Evolutionary conservation across 495 filamentous ascomycete species (phyloP).

Genomic region (Lasiosphaeria hispida): DNA sequence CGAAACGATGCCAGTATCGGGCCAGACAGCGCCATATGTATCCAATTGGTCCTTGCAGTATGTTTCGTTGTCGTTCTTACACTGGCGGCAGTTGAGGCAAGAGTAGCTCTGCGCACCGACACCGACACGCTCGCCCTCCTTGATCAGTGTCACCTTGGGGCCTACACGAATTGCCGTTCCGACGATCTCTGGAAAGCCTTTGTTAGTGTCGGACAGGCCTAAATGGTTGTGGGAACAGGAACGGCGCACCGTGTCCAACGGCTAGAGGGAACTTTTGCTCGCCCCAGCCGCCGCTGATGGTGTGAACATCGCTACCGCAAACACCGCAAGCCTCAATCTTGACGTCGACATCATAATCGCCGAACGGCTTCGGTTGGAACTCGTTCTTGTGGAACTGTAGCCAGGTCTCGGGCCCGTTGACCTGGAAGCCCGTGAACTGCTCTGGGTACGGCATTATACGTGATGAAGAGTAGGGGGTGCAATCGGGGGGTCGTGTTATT

Average conservation of each 20-base stretch:
- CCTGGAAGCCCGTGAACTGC: conserved; percentile 53
- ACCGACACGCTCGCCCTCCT: conserved; percentile 54
- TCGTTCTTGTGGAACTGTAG: conserved; percentile 55
- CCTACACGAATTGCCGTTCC: conserved; percentile 53
- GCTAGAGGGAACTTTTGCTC: conserved; percentile 50
- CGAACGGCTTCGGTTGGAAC: conserved; percentile 57
- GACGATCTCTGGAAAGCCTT: conserved; percentile 39
- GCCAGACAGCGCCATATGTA: conserved; percentile 55
- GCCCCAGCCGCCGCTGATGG: conserved; percentile 56
- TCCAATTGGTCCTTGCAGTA: conserved; percentile 57
- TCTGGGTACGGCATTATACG: conserved; percentile 37
- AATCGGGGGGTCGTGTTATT: neutral
- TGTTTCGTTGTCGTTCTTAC: conserved; percentile 59
- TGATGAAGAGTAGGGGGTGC: neutral
- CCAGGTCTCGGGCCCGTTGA: conserved; percentile 51
- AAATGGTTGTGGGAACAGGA: neutral
- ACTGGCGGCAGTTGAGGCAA: conserved; percentile 55
- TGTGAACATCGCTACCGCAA: conserved; percentile 58
- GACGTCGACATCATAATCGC: conserved; percentile 57
- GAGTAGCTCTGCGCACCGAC: conserved; percentile 56
- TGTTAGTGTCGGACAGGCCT: neutral
- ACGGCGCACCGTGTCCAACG: conserved; percentile 49
- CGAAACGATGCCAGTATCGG: conserved; percentile 50
- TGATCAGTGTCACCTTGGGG: conserved; percentile 54
- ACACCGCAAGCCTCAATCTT: conserved; percentile 56